Evolutionary conservation across 2,329 filamentous ascomycete genomes (phyloP).

Genomic region (Tolypocladium pustulatum): DNA sequence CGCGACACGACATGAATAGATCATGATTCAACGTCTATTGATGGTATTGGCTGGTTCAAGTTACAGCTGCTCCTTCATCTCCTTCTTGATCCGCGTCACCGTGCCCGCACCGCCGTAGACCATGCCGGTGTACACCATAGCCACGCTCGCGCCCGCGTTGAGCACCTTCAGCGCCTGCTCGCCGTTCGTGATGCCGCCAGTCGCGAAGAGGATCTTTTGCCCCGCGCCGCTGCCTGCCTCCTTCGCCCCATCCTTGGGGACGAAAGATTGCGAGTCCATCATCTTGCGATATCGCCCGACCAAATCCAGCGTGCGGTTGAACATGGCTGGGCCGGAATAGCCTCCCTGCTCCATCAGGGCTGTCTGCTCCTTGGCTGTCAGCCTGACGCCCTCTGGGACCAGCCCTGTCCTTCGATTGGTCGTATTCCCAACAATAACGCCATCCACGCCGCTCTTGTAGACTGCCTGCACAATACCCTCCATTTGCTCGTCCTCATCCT

Average conservation of each 20-base stretch:
- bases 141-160: conserved; percentile 80
- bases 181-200: conserved; percentile 84
- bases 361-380: conserved; percentile 56
- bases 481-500: conserved; percentile 76
- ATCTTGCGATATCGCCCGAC: conserved; percentile 69
- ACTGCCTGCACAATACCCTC: conserved; percentile 82
- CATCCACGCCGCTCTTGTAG: conserved; percentile 76
- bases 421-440: conserved; percentile 94
- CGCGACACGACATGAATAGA: not conserved
- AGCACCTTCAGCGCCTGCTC: conserved; percentile 72
- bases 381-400: conserved; percentile 52
- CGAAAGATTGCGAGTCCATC: conserved; percentile 40
- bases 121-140: conserved; percentile 79
- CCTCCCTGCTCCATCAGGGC: conserved; percentile 71
- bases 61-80: conserved; percentile 36
- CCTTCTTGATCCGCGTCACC: conserved; percentile 52
- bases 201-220: conserved; percentile 82
- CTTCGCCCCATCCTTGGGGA: conserved; percentile 18
- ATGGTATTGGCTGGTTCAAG: not conserved
- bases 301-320: conserved; percentile 65
- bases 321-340: conserved; percentile 85
- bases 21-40: not conserved
- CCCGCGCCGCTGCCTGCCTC: conserved; percentile 19
- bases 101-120: conserved; percentile 56
- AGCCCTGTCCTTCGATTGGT: conserved; percentile 72